Base-by-base conservation (phyloP, 352 stramenopile species). In the Globisporangium heterothallicum region DNA sequence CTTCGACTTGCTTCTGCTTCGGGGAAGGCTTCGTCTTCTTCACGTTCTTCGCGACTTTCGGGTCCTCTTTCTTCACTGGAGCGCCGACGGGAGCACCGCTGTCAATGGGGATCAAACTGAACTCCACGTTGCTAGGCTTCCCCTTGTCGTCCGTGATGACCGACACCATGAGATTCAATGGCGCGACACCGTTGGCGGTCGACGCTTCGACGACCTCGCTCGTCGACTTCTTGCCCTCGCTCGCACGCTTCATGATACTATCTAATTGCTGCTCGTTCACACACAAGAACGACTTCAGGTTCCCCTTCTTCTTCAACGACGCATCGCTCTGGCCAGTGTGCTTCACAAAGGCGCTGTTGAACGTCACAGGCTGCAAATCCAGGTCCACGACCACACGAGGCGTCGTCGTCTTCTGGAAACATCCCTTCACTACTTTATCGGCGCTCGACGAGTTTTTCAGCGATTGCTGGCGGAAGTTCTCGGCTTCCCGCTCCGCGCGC, bases 351-450 rank as follows among this genome's bases (percentile, higher is more conserved):
- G 78, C 72, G 2, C n/a, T 44, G 63, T 88, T 88, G 42, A 80
- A 70, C 25, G 67, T 71, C 2, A 88, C 53, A 2, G 69, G 71
- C 61, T 85, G 72, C 52, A 86, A 41, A 48, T 78, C 62, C 46
- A 84, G 56, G 27, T 84, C 72, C 30, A 86, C 58, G 6, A 88
- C 61, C 3, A 88, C 59, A 16, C 73, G 71, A 0, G 78, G 70
- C 25, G 71, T 88, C 22, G 70, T 77, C 36, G 74, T 78, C 58
- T 82, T 71, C 48, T 84, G 70, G 58, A 88, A 88, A 43, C 61
- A 70, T 18, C 64, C 61, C 21, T 68, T 69, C 22, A 80, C 49
- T 42, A 69, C 66, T 26, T 69, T 59, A 18, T 60, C 49, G 4
- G 59, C 56, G 6, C 61, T 71, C 9, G 61, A 58, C 32, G 58